Evolutionary conservation across 176 grass and related monocot species (phyloP), one percentile per base, ranked within the genome.

Genomic region (Microstegium vimineum): DNA sequence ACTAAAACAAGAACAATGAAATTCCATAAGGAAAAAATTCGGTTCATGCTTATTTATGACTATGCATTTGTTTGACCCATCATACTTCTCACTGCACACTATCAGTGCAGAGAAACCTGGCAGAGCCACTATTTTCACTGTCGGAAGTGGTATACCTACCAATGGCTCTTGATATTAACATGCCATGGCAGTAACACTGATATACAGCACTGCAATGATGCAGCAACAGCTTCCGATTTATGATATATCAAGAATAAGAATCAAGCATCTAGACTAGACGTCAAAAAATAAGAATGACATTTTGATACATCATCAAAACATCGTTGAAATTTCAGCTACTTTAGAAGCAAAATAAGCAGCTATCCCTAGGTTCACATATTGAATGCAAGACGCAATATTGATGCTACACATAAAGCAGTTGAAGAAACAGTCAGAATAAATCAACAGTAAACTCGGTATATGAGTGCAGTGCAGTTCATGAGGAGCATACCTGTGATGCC

Each of bases 61-160:
- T 28, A 56, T 23, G 18, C 45, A 67, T 67, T 17, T 95, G 89
- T 92, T 89, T 80, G 71, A 81, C 81, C 47, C 89, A 91, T 94
- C 89, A 94, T 91, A 92, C 91, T 92, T 97, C 87, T 94, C 94
- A 88, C 91, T 91, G 91, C 87, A 97, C 89, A 91, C 91, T 97
- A 83, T 79, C 94, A 97, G 87, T 94, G 78, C 91, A 97, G 89
- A 94, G 91, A 97, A 91, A 97, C 91, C 94, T 97, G 94, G 77
- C 79, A 89, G 87, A 38, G 91, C 71, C 78, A 90, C 56, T 0
- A 82, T 63, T 79, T 84, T 97, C 85, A 90, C 8, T 92, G 10
- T 94, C 86, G 89, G 94, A 94, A 94, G 89, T 83, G 25, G 66
- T 65, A 73, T 71, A 78, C 47, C 76, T 83, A 86, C 86, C 91